A percentile compares a stretch with the other conserved stretches of the same genome.
Conservation (phyloP, 441 rosid species). For the Cnidoscolus chayamansa region DNA sequence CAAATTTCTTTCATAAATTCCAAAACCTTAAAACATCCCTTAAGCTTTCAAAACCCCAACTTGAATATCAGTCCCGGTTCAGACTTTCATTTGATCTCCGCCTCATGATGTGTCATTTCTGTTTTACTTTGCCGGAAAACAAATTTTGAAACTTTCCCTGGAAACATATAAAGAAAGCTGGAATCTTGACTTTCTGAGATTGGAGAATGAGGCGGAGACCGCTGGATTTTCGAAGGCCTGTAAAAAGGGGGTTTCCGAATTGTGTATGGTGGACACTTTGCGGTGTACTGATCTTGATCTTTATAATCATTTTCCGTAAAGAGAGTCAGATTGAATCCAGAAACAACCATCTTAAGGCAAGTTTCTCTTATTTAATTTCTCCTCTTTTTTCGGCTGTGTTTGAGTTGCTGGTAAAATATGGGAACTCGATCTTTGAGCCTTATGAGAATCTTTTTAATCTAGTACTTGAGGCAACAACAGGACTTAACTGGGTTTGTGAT, state of each 20-base stretch:
- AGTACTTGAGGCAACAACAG: neutral
- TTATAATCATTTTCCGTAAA: conserved; percentile 61
- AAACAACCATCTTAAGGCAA: conserved; percentile 51
- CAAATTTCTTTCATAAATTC: neutral
- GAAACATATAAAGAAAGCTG: conserved; percentile 19
- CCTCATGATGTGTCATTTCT: neutral
- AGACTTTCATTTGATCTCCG: conserved; percentile 7
- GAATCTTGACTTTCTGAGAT: conserved; percentile 1
- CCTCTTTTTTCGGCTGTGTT: conserved; percentile 2
- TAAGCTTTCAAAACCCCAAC: neutral
- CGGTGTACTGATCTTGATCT: conserved; percentile 52
- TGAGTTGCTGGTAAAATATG: conserved; percentile 8
- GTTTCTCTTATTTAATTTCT: conserved; percentile 14
- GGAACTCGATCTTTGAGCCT: neutral
- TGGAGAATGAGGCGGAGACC: conserved; percentile 70
- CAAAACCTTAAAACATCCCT: neutral
- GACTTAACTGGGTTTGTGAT: neutral
- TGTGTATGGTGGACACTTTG: conserved; percentile 72
- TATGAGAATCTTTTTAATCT: conserved; percentile 13
- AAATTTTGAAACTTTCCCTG: neutral
- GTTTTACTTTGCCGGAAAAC: neutral
- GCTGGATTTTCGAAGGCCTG: conserved; percentile 65
- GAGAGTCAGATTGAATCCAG: conserved; percentile 63
- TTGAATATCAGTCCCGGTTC: neutral
- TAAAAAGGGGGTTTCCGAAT: conserved; percentile 61